Evolutionary conservation across 805 yeast genomes (phyloP).

Genomic region (Dipodascus geniculatus): DNA sequence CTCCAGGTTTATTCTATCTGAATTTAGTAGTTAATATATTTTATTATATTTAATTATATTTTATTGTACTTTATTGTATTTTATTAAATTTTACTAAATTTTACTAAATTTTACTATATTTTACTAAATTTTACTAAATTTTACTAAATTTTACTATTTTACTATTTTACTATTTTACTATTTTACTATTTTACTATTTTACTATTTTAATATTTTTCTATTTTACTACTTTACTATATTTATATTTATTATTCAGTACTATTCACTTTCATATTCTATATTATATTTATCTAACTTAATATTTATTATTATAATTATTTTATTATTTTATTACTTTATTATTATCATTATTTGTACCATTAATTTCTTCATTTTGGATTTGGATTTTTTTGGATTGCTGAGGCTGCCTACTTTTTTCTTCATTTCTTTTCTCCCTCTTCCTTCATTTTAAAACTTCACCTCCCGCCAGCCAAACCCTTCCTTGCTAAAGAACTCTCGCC

Average conservation of each 20-base stretch:
- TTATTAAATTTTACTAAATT: no score
- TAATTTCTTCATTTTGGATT: background rate
- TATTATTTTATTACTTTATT: background rate
- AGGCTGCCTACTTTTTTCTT: background rate
- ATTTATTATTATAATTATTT: background rate
- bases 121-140: background rate
- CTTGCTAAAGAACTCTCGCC: no score
- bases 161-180: background rate
- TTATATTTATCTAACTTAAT: no score
- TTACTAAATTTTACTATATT: no score
- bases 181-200: background rate
- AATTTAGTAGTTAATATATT: no score
- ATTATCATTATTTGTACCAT: background rate
- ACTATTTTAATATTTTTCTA: background rate
- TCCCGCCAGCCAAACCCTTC: background rate
- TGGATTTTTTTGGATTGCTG: background rate
- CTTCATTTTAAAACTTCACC: background rate
- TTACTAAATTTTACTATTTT: background rate
- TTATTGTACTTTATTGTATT: no score
- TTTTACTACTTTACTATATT: no score
- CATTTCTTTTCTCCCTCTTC: background rate
- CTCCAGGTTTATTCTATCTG: no score
- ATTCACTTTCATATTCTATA: no score
- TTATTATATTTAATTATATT: no score
- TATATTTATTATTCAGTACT: no score